Percentiles rank a stretch among this genome's conserved stretches.
Evolutionary conservation across 2,329 filamentous ascomycete genomes (phyloP).

Genomic region (Lachnellula occidentalis): DNA sequence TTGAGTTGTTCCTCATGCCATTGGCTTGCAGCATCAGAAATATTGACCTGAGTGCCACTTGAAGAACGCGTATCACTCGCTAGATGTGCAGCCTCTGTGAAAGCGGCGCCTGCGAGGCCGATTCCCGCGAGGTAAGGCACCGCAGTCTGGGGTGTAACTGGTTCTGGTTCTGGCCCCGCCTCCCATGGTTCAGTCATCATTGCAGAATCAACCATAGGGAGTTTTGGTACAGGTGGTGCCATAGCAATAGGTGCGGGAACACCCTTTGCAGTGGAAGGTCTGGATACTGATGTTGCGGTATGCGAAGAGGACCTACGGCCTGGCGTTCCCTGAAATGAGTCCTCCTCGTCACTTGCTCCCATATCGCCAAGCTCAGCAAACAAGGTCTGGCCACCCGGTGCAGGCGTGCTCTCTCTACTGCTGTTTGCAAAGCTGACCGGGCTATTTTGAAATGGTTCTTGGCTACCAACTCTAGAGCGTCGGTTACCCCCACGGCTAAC

Average conservation of each 20-base stretch:
- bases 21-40: conserved; percentile 28
- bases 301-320: conserved; percentile 40
- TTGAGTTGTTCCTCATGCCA: conserved; percentile 26
- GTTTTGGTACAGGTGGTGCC: conserved; percentile 45
- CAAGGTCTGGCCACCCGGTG: conserved; percentile 64
- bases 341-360: conserved; percentile 65
- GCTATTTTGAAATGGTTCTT: conserved; percentile 55
- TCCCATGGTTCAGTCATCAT: conserved; percentile 57
- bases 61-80: conserved; percentile 16
- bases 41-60: conserved; percentile 16
- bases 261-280: conserved; percentile 29
- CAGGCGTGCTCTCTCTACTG: conserved; percentile 44
- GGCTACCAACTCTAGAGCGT: conserved; percentile 55
- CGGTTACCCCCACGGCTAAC: conserved; percentile 58
- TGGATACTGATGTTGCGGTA: conserved; percentile 38
- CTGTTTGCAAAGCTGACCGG: conserved; percentile 51
- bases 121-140: conserved; percentile 16
- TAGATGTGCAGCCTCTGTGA: conserved; percentile 12
- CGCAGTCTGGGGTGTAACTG: conserved; percentile 16
- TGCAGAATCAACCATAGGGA: conserved; percentile 52
- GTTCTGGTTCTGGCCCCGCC: conserved; percentile 33
- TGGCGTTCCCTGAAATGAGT: conserved; percentile 50
- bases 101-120: conserved; percentile 15
- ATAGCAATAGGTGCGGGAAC: conserved; percentile 39
- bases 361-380: conserved; percentile 87